Evolutionary conservation across 306 rosid genomes (phyloP), one percentile per base, ranked within the genome.

Genomic region (Lithocarpus polystachyus): DNA sequence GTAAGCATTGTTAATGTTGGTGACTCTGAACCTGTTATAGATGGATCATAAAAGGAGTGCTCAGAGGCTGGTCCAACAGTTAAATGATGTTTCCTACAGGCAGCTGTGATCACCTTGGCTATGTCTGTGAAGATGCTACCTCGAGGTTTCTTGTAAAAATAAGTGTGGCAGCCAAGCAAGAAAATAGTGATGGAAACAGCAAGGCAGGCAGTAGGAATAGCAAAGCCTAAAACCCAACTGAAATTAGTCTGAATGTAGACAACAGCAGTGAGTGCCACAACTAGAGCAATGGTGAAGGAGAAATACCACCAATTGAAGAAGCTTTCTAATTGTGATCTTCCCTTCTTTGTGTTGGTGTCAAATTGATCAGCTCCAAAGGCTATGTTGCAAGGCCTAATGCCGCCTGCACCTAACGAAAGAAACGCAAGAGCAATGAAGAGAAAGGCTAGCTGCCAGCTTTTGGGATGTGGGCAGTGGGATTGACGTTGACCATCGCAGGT

Each of bases 301-400:
- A 94, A 87, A 82, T 94, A 94, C 98, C 98, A 92, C 96, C 96
- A 90, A 51, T 92, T 90, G 85, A 89, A 94, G 84, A 94, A 94
- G 79, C 96, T 89, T 82, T 87, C 87, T 1, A 94, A 73, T 79
- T 89, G 94, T 20, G 70, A 80, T 69, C 56, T 92, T 1, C 98
- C 98, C 74, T 87, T 87, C 10, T 81, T 80, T n/a, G 92, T 94
- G 2, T 20, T 84, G 17, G 89, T 73, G 77, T 94, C 92, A 57
- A 92, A 94, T 56, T 94, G 97, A 68, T 94, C 94, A 6, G 92
- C 98, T 26, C 97, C 97, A 29, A 92, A 90, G 5, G 97, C 93
- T 23, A 94, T 88, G 83, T 90, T 94, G 87, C 97, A 92, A 33
- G 97, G 98, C 83, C 97, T 82, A 61, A 92, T 89, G 18, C 94